Base-by-base conservation (phyloP, 139 green algal genomes). In the Coccomyxa sp. region DNA sequence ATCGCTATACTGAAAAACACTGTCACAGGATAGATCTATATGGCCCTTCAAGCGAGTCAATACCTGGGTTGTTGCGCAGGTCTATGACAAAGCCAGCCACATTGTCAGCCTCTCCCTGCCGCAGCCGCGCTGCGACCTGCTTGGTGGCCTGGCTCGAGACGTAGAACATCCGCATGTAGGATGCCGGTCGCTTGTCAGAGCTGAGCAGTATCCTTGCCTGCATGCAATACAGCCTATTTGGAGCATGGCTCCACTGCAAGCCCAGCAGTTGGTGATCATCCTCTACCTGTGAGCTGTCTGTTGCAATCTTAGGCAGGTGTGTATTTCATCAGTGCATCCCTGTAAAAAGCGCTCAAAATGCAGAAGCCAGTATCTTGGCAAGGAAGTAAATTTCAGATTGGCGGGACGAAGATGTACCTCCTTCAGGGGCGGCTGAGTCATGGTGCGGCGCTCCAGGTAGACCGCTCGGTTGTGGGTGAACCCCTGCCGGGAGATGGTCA, bases 51-150 rank as follows among this genome's bases (percentile, higher is more conserved):
- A n/a, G n/a, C n/a, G n/a, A n/a, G n/a, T 64, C 18, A 22, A 22
- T 72, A 85, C 88, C 89, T 38, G 89, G 88, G 70, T 93, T 88
- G 76, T 93, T 92, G 27, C 89, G 80, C 70, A 93, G 88, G 82
- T 93, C 89, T 27, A 93, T 41, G 33, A 93, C 55, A 31, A 85
- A 88, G 9, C 87, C 89, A 12, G 81, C 81, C 27, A 84, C 84
- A 3, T 75, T 72, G 6, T 81, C 64, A 1, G n/a, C 40, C 64
- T 93, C 84, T 2, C 72, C 76, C 50, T 78, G 39, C 68, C 76
- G 40, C 41, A 84, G 33, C 33, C 71, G 40, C 34, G 86, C 68
- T 54, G 73, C 69, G 18, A 93, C 50, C 14, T 27, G 39, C 22
- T 50, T 27, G 0, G 81, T 89, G 40, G 84, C 77, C 39, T 87